Percentiles rank a stretch among this genome's conserved stretches.
phyloP scores from a whole-genome alignment of 148 eudicot genomes.

The Selenicereus undatus region DNA sequence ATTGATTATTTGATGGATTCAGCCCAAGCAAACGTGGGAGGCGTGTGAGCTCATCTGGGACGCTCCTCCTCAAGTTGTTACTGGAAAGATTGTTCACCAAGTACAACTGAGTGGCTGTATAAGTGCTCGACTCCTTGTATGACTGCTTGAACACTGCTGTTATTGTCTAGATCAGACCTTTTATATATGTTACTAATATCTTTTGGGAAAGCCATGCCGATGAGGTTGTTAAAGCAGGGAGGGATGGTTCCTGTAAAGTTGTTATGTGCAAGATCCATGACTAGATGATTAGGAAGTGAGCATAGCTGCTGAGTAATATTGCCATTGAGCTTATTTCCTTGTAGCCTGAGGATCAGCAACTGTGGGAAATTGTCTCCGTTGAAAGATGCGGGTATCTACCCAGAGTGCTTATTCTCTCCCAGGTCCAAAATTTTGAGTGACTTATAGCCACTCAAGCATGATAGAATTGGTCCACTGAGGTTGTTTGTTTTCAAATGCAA shows the following conservation, averaged over 20 bases:
- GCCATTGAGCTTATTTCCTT: conserved; percentile 8
- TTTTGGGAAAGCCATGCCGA: neutral
- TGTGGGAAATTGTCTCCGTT: neutral
- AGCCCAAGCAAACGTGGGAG: neutral
- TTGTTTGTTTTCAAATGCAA: conserved; percentile 15
- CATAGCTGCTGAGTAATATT: too few species aligned
- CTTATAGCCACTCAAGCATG: neutral
- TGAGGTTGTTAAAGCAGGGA: conserved; percentile 2
- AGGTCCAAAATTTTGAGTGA: neutral
- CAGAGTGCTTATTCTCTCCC: conserved; percentile 16
- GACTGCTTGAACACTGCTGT: neutral
- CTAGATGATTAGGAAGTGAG: conserved; percentile 7
- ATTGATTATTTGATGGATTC: conserved; percentile 23
- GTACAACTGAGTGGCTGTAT: neutral
- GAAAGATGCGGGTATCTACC: neutral
- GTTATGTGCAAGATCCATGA: conserved; percentile 17
- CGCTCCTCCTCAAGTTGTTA: conserved; percentile 21
- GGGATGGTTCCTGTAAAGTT: conserved; percentile 9
- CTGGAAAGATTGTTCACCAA: conserved; percentile 26
- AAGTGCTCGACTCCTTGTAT: conserved; percentile 18
- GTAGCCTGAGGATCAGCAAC: conserved; percentile 7
- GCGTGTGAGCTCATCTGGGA: conserved; percentile 19
- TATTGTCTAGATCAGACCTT: too few species aligned
- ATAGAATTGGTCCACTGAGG: conserved; percentile 9
- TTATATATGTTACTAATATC: neutral